A percentile compares a stretch with the other conserved stretches of the same genome.
phyloP scores from a whole-genome alignment of 2,329 filamentous ascomycete genomes.

The Alternaria ethzedia region DNA sequence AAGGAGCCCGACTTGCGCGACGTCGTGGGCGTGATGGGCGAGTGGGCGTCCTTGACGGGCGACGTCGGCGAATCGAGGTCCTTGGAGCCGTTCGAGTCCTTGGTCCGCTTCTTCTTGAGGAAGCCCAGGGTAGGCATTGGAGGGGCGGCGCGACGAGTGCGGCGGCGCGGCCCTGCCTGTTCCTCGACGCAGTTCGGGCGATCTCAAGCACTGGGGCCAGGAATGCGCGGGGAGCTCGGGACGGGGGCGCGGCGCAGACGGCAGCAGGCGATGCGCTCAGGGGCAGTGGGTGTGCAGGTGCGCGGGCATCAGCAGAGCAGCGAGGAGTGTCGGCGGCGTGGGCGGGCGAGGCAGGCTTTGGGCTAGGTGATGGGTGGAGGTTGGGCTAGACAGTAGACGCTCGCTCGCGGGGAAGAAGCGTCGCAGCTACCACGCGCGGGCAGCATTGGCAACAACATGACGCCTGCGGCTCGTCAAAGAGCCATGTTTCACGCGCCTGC shows the following conservation, averaged over 20 bases:
- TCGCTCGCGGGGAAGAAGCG: conserved; percentile 16
- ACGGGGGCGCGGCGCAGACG: conserved; percentile 1
- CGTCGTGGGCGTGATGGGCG: conserved; percentile 44
- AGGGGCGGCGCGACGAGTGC: conserved; percentile 31
- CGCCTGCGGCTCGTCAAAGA: conserved; percentile 3
- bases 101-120: conserved; percentile 98
- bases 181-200: conserved; percentile 12
- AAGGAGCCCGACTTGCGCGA: conserved; percentile 41
- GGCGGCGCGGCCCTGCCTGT: conserved; percentile 27
- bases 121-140: conserved; percentile 94
- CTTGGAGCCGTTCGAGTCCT: conserved; percentile 72
- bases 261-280: conserved; percentile 9
- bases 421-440: neutral
- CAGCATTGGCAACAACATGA: neutral
- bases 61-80: conserved; percentile 71
- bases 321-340: conserved; percentile 9
- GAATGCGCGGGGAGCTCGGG: neutral
- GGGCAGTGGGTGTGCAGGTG: neutral
- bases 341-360: conserved; percentile 3
- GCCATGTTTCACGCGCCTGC: conserved; percentile 2
- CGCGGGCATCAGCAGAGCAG: conserved; percentile 1
- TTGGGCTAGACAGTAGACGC: conserved; percentile 11
- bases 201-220: conserved; percentile 8
- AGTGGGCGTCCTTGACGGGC: conserved; percentile 64
- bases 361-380: conserved; percentile 10